Conservation (phyloP, 352 stramenopile genomes). For the Phytophthora foliorum region DNA sequence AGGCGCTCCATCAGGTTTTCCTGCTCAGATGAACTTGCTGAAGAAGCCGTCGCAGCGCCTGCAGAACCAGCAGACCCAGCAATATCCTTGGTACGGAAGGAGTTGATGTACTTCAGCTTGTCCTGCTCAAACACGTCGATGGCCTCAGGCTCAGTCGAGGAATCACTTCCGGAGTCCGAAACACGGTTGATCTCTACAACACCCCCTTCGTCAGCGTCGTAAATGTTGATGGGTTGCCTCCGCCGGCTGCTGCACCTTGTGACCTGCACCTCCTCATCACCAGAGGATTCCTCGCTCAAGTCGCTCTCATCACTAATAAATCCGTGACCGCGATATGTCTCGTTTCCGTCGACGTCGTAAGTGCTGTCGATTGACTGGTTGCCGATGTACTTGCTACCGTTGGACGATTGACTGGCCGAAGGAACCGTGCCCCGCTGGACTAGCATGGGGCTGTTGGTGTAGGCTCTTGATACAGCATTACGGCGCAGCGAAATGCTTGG, state of each 20-base stretch:
- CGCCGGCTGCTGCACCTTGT: slow-evolving; percentile 7
- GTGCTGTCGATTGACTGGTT: slow-evolving; percentile 46
- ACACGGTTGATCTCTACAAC: slow-evolving; percentile 50
- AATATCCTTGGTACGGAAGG: slow-evolving; percentile 46
- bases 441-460: slow-evolving; percentile 12
- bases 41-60: slow-evolving; percentile 15
- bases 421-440: background rate
- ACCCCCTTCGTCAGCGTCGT: slow-evolving; percentile 45
- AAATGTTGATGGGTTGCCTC: slow-evolving; percentile 29
- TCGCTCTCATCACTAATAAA: slow-evolving; percentile 38
- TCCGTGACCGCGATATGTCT: slow-evolving; percentile 38
- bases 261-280: slow-evolving; percentile 29
- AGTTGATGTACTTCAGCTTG: slow-evolving; percentile 77
- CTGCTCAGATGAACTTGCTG: slow-evolving; percentile 36
- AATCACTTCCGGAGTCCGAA: slow-evolving; percentile 35
- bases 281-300: slow-evolving; percentile 31
- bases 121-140: slow-evolving; percentile 61
- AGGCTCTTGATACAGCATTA: slow-evolving; percentile 16
- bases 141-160: slow-evolving; percentile 32
- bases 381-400: slow-evolving; percentile 9
- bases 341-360: slow-evolving; percentile 34
- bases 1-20: slow-evolving; percentile 70
- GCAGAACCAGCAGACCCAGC: slow-evolving; percentile 9
- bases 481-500: slow-evolving; percentile 22
- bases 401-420: slow-evolving; percentile 11